These are phyloP conservation scores for Suillus bovinus DNA, from an alignment of 768 basidiomycete genomes.

Conservation along the genomic window DNA sequence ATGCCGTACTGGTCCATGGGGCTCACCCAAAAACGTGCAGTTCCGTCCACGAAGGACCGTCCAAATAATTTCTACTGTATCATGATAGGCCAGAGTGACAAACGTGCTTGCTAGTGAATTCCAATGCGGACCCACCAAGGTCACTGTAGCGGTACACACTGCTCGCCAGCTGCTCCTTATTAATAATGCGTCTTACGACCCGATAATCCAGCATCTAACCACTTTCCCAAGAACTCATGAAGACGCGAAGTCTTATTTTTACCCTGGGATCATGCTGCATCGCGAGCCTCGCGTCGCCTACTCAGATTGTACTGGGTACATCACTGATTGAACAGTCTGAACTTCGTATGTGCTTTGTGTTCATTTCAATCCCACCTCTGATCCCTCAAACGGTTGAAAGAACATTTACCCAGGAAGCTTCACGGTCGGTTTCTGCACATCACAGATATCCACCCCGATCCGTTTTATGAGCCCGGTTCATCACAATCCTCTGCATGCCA, in stretches of 20 bases:
- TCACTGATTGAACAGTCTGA: not conserved
- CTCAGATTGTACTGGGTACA: slow-evolving; percentile 42
- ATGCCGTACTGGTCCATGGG: not conserved
- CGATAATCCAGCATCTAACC: not conserved
- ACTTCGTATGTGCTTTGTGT: not conserved
- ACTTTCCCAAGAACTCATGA: slow-evolving; percentile 1
- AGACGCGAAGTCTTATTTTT: slow-evolving; percentile 1
- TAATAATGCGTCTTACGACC: not conserved
- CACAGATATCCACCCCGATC: slow-evolving; percentile 84
- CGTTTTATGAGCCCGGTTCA: slow-evolving; percentile 51
- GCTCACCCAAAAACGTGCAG: not conserved
- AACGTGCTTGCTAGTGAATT: not conserved
- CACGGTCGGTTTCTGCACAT: slow-evolving; percentile 81
- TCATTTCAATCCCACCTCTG: not conserved
- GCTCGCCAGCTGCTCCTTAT: slow-evolving; percentile 7
- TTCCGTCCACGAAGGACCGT: not conserved
- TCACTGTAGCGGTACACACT: not conserved
- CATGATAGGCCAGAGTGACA: not conserved
- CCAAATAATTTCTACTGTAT: not conserved
- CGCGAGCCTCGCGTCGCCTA: slow-evolving; percentile 33
- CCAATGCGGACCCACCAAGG: not conserved
- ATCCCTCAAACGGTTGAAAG: slow-evolving; percentile 1
- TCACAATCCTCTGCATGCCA: slow-evolving; percentile 66
- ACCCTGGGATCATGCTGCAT: slow-evolving; percentile 6
- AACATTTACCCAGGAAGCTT: slow-evolving; percentile 42